Base-by-base conservation (phyloP, 345 rosid species). In the Gossypium ekmanianum region DNA sequence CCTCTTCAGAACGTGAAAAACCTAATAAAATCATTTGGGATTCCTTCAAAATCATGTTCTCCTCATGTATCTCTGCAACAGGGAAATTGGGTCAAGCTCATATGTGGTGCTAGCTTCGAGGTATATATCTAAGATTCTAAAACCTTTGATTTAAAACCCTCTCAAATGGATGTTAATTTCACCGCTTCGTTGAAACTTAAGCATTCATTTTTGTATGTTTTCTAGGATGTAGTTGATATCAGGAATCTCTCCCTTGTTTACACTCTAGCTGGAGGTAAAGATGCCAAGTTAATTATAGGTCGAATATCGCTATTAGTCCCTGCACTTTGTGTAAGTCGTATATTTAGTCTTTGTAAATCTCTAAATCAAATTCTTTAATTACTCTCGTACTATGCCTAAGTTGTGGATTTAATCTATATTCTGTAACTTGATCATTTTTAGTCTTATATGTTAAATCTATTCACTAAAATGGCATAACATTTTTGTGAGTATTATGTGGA, bases 51-150 rank as follows among this genome's bases (percentile, higher is more conserved):
- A 20, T 65, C 80, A 16, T 68, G 81, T 67, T 64, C 89, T 57
- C 92, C 92, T 0, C 76, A 68, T 12, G 78, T 83, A 72, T 87
- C 89, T 43, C 89, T 89, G 72, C 79, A 69, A 57, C 78, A 74
- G 51, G 89, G 92, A 14, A 87, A 80, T 84, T 89, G 88, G 92
- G 90, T 87, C 75, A 87, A 89, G 88, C 89, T 89, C 75, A 89
- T 89, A 39, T 87, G 90, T 56, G 90, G 90, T 59, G 90, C 90
- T 7, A 87, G 92, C 79, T 89, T 89, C 50, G 90, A 89, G 92
- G 90, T 85, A 34, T 34, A 34, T 34, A 67, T 1, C n/a, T 44
- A 22, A 47, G 9, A n/a, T 55, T 44, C 56, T 45, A 14, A 78
- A 24, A 47, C 11, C 68, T 5, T 2, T 9, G 22, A 13, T 54